Evolutionary conservation across 306 rosid genomes (phyloP), one percentile per base, ranked within the genome.

Genomic region (Vicia sativa): DNA sequence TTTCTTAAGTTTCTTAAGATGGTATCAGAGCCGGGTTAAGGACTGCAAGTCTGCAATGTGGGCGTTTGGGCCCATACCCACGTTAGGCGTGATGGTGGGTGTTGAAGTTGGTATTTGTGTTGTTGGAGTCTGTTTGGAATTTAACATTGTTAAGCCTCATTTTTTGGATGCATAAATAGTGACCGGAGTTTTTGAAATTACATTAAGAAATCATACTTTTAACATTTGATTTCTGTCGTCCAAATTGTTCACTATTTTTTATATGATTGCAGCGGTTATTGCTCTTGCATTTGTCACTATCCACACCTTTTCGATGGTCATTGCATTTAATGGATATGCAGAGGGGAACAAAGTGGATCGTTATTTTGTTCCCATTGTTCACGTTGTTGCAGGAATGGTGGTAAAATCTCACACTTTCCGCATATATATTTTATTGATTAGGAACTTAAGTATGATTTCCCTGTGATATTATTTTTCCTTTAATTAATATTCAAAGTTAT

Each of bases 241-340:
- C 13, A 23, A 39, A 29, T 34, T 2, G 56, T 58, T 81, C 56
- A 67, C 63, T 55, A 6, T 57, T 39, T 70, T 68, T 54, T n/a
- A 31, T 64, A 12, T 74, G 68, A 49, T 82, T 79, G 78, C 95
- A 92, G 98, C 98, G 26, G 60, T 84, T 46, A 86, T 92, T 59
- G 88, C 95, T 61, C 91, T 92, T 63, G 98, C 98, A 46, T 92
- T 89, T 79, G 95, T 86, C 67, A 89, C 95, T 4, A 92, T 92
- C 65, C 98, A 92, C 80, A 92, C 96, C 50, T 92, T 87, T 78
- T 92, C 98, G 12, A 92, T 92, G 98, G 92, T 92, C 77, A 89
- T 92, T 31, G 98, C 98, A 65, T 92, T 89, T 77, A 89, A 81
- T 70, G 98, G 92, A 52, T 89, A 92, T 55, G 89, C 91, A 15